Conservation (phyloP, 768 basidiomycete genomes). For the Tulasnella sp. region DNA sequence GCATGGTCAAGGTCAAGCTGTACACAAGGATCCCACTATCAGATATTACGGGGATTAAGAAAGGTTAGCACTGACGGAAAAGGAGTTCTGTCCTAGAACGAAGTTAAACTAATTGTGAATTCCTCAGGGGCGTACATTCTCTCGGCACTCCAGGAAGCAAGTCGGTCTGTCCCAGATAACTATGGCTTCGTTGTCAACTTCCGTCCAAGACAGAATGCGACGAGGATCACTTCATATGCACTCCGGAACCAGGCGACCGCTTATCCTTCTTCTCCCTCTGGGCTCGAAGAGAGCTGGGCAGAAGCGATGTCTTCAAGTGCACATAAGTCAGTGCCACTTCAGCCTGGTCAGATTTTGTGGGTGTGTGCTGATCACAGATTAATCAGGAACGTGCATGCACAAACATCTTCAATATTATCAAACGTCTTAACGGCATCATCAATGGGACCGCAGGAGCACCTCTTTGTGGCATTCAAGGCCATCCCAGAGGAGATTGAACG, state of each 20-base stretch:
- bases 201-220: constrained; percentile 58
- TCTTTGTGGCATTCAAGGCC: constrained; percentile 32
- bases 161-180: constrained; percentile 79
- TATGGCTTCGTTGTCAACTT: constrained; percentile 81
- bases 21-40: constrained; percentile 84
- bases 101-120: not conserved
- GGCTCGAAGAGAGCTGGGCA: too few relatives aligned
- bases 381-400: too few relatives aligned
- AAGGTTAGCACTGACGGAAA: constrained; percentile 45
- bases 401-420: constrained; percentile 17
- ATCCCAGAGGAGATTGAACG: constrained; percentile 22
- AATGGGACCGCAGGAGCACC: constrained; percentile 7
- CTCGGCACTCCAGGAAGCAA: constrained; percentile 85
- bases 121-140: constrained; percentile 82
- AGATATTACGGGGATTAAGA: constrained; percentile 64
- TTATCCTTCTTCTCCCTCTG: not conserved
- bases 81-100: not conserved
- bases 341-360: too few relatives aligned
- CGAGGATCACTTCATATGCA: constrained; percentile 77
- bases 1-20: constrained; percentile 79
- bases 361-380: too few relatives aligned
- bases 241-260: constrained; percentile 47
- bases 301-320: too few relatives aligned
- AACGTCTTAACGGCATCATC: not conserved
- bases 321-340: too few relatives aligned